Percentiles rank a stretch among this genome's conserved stretches.
Evolutionary conservation across 352 stramenopile species (phyloP).

Genomic region (Thalassiosira mediterranea): DNA sequence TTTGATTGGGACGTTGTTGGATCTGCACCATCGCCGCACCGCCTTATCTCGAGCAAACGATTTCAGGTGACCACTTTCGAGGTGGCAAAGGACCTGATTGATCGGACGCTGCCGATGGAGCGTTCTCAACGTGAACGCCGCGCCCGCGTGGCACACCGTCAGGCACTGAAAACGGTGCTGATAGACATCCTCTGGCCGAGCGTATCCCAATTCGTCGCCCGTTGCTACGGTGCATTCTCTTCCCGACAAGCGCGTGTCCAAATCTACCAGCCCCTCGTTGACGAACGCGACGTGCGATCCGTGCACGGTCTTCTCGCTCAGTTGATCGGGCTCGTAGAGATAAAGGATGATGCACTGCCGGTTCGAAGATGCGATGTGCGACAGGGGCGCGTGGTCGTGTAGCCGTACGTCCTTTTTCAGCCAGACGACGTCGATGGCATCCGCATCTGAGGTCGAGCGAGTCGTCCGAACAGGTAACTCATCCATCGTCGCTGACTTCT

Average conservation of each 20-base stretch:
- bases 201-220: no score
- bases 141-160: slow-evolving; percentile 56
- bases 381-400: slow-evolving; percentile 67
- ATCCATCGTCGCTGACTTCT: no score
- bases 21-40: slow-evolving; percentile 66
- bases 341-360: slow-evolving; percentile 60
- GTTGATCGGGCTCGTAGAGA: slow-evolving; percentile 73
- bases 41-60: slow-evolving; percentile 63
- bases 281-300: slow-evolving; percentile 68
- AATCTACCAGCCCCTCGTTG: slow-evolving; percentile 70
- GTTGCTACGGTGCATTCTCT: not conserved
- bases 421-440: slow-evolving; percentile 80
- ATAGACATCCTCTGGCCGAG: slow-evolving; percentile 27
- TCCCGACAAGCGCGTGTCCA: slow-evolving; percentile 51
- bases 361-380: slow-evolving; percentile 16
- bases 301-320: slow-evolving; percentile 67
- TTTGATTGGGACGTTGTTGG: slow-evolving; percentile 48
- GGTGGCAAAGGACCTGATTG: slow-evolving; percentile 59
- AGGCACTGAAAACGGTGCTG: slow-evolving; percentile 59
- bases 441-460: no score
- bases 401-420: slow-evolving; percentile 69
- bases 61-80: slow-evolving; percentile 69
- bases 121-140: slow-evolving; percentile 47
- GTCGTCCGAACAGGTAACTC: no score
- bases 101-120: slow-evolving; percentile 58